Base-by-base conservation (phyloP, 805 yeast genomes). In the Zygosaccharomyces siamensis region DNA sequence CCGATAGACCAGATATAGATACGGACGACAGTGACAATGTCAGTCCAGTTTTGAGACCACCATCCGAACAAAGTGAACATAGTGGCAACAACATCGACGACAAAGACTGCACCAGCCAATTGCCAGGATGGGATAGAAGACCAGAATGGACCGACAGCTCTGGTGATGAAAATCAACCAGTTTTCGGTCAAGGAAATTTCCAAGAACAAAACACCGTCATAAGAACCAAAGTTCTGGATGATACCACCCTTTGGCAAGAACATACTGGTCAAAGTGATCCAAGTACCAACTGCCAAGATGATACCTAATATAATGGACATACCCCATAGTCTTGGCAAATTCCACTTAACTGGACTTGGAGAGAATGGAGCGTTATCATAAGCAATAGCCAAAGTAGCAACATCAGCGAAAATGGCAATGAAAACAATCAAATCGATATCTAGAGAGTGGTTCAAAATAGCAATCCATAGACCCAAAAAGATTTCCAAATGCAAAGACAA, bases 141-240 rank as follows among this genome's bases (percentile, higher is more conserved):
- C 97, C 97, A 89, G 93, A 89, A 89, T 69, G 97, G 96, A 79
- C 97, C 97, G 72, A 81, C 86, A 69, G 96, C 96, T 80, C 97
- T 84, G 67, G 97, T 89, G 70, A 89, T 78, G 86, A 89, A 89
- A 79, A 89, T 89, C 74, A 89, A 83, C 97, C 97, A 89, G 79
- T 89, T 89, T 79, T 89, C 96, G 72, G 97, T 88, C 71, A 89
- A 81, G 51, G 96, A 86, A 68, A 89, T 89, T 78, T 89, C 89
- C 77, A 89, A 81, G 85, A 89, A 89, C 75, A 89, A 76, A 67
- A 89, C 85, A 81, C 96, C 93, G 68, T 89, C 96, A 61, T 85
- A 75, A 60, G 90, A 79, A 84, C 97, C 97, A 74, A 87, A 89
- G 84, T 89, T 88, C 76, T 89, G 96, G 72, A 89, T 82, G 68